A percentile compares a stretch with the other conserved stretches of the same genome.
Evolutionary conservation across 1,284 basidiomycete genomes (phyloP).

Genomic region (Cryptococcus sp.): DNA sequence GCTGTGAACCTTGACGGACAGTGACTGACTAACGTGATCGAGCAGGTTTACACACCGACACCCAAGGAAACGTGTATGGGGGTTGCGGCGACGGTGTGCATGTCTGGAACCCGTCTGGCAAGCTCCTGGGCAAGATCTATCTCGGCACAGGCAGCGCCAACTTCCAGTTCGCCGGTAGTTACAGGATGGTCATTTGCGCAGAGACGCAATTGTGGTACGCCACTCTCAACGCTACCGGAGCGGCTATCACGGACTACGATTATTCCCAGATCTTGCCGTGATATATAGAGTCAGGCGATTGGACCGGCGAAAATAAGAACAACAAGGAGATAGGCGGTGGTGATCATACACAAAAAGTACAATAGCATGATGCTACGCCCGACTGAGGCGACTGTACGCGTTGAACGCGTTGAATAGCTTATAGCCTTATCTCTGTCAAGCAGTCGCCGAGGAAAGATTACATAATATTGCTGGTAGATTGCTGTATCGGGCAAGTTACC

Average conservation of each 20-base stretch:
- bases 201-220: slow-evolving; percentile 69
- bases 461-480: background rate
- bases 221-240: slow-evolving; percentile 56
- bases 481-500: background rate
- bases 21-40: background rate
- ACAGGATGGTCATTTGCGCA: slow-evolving; percentile 66
- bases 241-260: slow-evolving; percentile 29
- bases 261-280: slow-evolving; percentile 9
- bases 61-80: slow-evolving; percentile 67
- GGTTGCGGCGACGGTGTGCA: slow-evolving; percentile 72
- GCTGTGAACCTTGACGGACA: background rate
- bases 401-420: too few relatives aligned
- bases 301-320: too few relatives aligned
- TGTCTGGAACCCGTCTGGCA: slow-evolving; percentile 66
- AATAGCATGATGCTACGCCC: too few relatives aligned
- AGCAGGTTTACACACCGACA: slow-evolving; percentile 61
- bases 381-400: too few relatives aligned
- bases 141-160: slow-evolving; percentile 63
- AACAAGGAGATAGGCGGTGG: too few relatives aligned
- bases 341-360: too few relatives aligned
- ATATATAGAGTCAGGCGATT: background rate
- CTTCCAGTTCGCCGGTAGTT: slow-evolving; percentile 64
- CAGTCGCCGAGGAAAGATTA: background rate
- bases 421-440: too few relatives aligned
- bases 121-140: slow-evolving; percentile 73